These are phyloP conservation scores for Tetraselmis chui DNA, from an alignment of 139 green algal species.

Conservation along the genomic window DNA sequence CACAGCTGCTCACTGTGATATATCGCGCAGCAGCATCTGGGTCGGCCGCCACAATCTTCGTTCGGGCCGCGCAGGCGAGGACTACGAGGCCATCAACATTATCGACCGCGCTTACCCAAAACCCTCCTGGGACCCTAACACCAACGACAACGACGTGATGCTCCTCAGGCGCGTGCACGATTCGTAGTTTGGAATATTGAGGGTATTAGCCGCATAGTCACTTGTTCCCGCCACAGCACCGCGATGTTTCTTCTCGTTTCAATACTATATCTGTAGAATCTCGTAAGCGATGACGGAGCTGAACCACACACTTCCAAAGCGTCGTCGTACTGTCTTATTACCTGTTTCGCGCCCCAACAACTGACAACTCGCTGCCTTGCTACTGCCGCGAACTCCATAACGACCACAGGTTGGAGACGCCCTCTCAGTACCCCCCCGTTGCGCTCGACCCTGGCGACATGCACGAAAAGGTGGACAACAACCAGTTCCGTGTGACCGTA, in stretches of 20 bases:
- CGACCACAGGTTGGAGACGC: background rate
- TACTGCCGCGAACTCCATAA: too few relatives aligned
- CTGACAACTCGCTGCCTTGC: too few relatives aligned
- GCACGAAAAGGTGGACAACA: background rate
- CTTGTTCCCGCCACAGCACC: too few relatives aligned
- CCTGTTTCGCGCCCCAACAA: too few relatives aligned
- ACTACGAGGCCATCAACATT: background rate
- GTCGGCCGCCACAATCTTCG: background rate
- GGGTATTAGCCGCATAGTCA: too few relatives aligned
- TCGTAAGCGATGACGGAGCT: too few relatives aligned
- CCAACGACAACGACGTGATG: background rate
- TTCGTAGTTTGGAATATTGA: too few relatives aligned
- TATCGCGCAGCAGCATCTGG: background rate
- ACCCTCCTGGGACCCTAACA: background rate
- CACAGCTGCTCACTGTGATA: background rate
- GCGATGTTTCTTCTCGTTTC: too few relatives aligned
- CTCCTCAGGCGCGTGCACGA: background rate
- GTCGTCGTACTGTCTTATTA: too few relatives aligned
- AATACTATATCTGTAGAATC: too few relatives aligned
- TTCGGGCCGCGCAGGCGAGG: too few relatives aligned
- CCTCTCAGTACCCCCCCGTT: background rate
- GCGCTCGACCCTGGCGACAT: background rate
- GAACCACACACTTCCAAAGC: too few relatives aligned
- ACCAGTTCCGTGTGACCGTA: background rate
- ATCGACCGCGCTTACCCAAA: background rate